Conservation (phyloP, 768 basidiomycete species). For the Asterophora lycoperdoides region DNA sequence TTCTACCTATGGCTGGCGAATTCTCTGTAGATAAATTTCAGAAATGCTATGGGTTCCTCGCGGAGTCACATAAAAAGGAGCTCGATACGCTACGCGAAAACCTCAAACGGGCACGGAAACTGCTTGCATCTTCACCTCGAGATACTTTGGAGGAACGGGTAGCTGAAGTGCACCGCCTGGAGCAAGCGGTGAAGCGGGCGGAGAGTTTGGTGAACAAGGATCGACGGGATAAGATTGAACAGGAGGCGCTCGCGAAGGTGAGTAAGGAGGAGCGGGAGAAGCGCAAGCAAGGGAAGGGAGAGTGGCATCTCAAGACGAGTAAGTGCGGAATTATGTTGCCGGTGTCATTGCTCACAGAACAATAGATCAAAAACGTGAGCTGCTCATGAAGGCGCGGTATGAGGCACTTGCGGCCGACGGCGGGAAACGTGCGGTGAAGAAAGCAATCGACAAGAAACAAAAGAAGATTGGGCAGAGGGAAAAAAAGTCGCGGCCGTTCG, state of each 20-base stretch:
- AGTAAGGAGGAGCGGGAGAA: conserved; percentile 63
- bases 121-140: conserved; percentile 55
- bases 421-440: conserved; percentile 78
- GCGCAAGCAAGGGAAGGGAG: conserved; percentile 69
- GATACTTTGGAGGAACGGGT: conserved; percentile 57
- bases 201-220: conserved; percentile 78
- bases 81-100: conserved; percentile 60
- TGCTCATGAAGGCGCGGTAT: conserved; percentile 71
- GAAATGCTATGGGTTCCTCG: conserved; percentile 71
- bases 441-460: conserved; percentile 84
- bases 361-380: conserved; percentile 72
- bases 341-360: conserved; percentile 6
- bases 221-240: conserved; percentile 63
- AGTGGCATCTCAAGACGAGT: conserved; percentile 87
- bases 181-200: conserved; percentile 67
- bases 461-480: conserved; percentile 86
- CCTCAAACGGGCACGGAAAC: conserved; percentile 63
- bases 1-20: conserved; percentile 67
- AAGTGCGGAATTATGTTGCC: conserved; percentile 22
- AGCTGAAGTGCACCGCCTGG: conserved; percentile 65
- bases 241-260: conserved; percentile 53
- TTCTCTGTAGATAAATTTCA: conserved; percentile 63
- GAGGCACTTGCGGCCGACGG: conserved; percentile 74
- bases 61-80: conserved; percentile 60
- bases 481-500: conserved; percentile 77